Evolutionary conservation across 2,329 filamentous ascomycete genomes (phyloP).

Genomic region (Ophiostoma pallidulum): DNA sequence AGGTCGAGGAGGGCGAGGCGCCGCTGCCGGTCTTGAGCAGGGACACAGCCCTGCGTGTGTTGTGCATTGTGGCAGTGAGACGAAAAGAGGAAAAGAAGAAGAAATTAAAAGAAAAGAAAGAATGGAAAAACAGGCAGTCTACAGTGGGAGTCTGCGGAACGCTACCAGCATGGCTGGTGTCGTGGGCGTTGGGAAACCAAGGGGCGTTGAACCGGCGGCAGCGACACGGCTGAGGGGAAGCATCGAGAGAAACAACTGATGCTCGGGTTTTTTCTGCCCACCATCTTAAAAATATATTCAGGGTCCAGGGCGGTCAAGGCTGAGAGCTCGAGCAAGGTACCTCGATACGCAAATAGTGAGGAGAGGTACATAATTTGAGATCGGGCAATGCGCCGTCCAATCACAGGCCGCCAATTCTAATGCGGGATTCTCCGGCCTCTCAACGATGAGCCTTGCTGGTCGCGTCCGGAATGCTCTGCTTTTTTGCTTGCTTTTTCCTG

Average conservation of each 20-base stretch:
- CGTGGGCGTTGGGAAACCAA: constrained; percentile 20
- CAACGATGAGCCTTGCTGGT: too few species aligned
- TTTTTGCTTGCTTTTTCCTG: too few species aligned
- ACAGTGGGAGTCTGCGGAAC: too few species aligned
- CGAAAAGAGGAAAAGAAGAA: neutral
- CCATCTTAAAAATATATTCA: constrained; percentile 1
- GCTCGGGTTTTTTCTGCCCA: neutral
- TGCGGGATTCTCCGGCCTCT: too few species aligned
- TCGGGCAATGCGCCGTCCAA: neutral
- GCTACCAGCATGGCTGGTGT: constrained; percentile 8
- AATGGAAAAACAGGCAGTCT: too few species aligned
- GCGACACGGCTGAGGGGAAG: neutral
- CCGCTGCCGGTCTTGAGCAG: constrained; percentile 8
- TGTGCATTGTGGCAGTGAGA: constrained; percentile 8
- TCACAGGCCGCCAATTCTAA: neutral
- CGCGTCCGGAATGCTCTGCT: too few species aligned
- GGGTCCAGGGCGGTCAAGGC: too few species aligned
- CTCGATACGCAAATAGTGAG: neutral
- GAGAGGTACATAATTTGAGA: neutral
- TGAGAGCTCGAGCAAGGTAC: too few species aligned
- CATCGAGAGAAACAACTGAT: neutral
- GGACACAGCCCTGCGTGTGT: constrained; percentile 11
- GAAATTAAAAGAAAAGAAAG: neutral
- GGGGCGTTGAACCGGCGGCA: neutral
- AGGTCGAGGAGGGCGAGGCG: neutral